These are phyloP conservation scores for Cryptococcus maquisensis DNA, from an alignment of 1,284 basidiomycete species.

Conservation along the genomic window DNA sequence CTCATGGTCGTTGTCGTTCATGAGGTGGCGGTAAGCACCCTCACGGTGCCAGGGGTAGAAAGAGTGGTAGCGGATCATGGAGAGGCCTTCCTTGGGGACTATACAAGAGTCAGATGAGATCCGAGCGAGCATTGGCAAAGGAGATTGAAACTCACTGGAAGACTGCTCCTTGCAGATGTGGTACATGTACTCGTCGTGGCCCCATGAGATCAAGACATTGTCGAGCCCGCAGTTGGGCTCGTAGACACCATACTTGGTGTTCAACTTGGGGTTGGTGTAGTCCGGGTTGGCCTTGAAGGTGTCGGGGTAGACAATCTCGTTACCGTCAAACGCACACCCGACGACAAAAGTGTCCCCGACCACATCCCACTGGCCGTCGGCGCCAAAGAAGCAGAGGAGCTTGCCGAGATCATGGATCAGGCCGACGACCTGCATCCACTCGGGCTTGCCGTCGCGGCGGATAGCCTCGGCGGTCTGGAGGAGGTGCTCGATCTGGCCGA, in stretches of 20 bases:
- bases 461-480: constrained; percentile 90
- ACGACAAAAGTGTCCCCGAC: constrained; percentile 86
- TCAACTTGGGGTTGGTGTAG: constrained; percentile 63
- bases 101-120: constrained; percentile 14
- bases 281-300: constrained; percentile 79
- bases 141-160: constrained; percentile 48
- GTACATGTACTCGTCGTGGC: constrained; percentile 68
- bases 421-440: constrained; percentile 70
- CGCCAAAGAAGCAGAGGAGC: constrained; percentile 70
- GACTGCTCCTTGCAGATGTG: constrained; percentile 37
- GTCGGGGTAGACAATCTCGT: constrained; percentile 80
- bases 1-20: constrained; percentile 56
- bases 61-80: constrained; percentile 90
- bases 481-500: constrained; percentile 84
- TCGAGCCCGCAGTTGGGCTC: constrained; percentile 77
- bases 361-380: constrained; percentile 82
- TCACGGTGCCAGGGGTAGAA: constrained; percentile 95
- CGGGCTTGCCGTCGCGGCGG: constrained; percentile 75
- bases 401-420: constrained; percentile 86
- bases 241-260: constrained; percentile 79
- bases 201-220: constrained; percentile 81
- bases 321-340: constrained; percentile 74
- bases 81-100: constrained; percentile 76
- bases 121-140: not conserved
- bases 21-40: constrained; percentile 72